A percentile compares a stretch with the other conserved stretches of the same genome.
Conservation (phyloP, 1,139 yeast species). For the Kodamaea plutei region DNA sequence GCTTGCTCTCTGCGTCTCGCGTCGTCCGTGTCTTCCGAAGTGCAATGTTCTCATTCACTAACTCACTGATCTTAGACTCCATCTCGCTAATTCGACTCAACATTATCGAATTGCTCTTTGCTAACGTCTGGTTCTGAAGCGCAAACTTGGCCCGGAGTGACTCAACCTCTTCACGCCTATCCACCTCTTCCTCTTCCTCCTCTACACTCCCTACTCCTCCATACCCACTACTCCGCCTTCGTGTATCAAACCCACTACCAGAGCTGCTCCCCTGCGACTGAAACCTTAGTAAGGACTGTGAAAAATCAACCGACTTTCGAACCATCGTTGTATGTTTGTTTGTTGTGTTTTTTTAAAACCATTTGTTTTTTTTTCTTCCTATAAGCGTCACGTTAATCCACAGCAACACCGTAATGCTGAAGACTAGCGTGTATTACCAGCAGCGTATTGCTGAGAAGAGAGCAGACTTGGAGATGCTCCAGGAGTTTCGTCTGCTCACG, state of each 20-base stretch:
- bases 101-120: slow-evolving; percentile 51
- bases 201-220: background rate
- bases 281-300: slow-evolving; percentile 17
- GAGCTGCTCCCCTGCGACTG: no score
- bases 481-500: slow-evolving; percentile 48
- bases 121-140: slow-evolving; percentile 50
- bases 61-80: slow-evolving; percentile 31
- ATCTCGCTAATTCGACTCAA: slow-evolving; percentile 46
- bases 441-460: slow-evolving; percentile 41
- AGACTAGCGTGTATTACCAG: slow-evolving; percentile 18
- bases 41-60: slow-evolving; percentile 13
- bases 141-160: slow-evolving; percentile 8
- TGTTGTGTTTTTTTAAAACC: no score
- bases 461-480: slow-evolving; percentile 49
- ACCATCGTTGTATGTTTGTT: no score
- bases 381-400: no score
- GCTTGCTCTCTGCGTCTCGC: slow-evolving; percentile 9
- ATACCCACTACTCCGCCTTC: no score
- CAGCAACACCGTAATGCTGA: no score
- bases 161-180: slow-evolving; percentile 4
- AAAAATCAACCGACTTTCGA: slow-evolving; percentile 19
- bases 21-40: slow-evolving; percentile 8
- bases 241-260: no score
- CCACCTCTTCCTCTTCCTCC: slow-evolving; percentile 1
- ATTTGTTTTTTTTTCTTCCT: no score